Percentiles rank a stretch among this genome's conserved stretches.
phyloP scores from a whole-genome alignment of 2,329 filamentous ascomycete species.

The Penicillium sp. region DNA sequence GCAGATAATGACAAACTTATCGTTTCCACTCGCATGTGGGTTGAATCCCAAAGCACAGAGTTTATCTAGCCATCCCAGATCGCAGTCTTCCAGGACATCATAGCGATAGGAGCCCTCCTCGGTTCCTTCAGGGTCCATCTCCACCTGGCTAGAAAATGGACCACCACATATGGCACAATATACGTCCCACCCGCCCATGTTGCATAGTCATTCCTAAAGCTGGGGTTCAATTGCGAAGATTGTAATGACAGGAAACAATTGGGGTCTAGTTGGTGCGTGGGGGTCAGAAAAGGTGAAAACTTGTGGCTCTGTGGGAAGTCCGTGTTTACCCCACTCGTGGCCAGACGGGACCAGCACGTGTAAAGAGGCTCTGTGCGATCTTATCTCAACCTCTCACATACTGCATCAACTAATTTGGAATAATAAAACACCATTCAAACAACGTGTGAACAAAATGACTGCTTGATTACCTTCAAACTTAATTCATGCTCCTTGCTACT shows the following conservation, averaged over 20 bases:
- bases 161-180: neutral
- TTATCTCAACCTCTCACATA: no score
- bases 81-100: neutral
- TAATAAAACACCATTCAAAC: no score
- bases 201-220: neutral
- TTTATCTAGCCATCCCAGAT: neutral
- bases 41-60: neutral
- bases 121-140: neutral
- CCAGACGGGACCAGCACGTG: no score
- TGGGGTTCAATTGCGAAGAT: neutral
- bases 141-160: neutral
- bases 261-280: neutral
- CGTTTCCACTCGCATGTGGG: neutral
- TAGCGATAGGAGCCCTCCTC: neutral
- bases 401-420: no score
- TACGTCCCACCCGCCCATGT: neutral
- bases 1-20: neutral
- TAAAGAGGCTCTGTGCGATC: no score
- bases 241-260: neutral
- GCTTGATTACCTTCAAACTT: no score
- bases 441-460: no score
- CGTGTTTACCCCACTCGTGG: neutral
- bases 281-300: neutral
- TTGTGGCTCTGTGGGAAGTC: neutral
- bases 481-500: neutral